phyloP scores from a whole-genome alignment of 176 grass and related monocot species.

The Stipa capillata region DNA sequence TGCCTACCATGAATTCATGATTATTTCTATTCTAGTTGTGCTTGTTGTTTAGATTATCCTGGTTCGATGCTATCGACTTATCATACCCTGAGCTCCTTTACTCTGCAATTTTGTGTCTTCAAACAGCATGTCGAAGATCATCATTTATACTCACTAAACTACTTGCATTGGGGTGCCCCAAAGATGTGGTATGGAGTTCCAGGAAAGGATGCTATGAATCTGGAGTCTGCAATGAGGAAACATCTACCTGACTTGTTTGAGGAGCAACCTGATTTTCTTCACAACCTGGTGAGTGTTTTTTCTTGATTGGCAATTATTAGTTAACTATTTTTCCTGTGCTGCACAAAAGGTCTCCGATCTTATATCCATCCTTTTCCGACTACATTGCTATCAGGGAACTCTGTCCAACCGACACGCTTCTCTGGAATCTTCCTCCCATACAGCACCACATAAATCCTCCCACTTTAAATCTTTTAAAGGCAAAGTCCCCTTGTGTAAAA shows the following conservation, averaged over 20 bases:
- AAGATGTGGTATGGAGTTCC: slow-evolving; percentile 96
- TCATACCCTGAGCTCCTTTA: slow-evolving; percentile 9
- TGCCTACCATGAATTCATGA: neutral
- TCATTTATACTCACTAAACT: slow-evolving; percentile 94
- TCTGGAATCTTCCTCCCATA: neutral
- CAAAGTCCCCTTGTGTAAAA: neutral
- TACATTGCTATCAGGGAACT: neutral
- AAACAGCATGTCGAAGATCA: slow-evolving; percentile 94
- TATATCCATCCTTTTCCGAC: neutral
- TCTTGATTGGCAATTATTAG: neutral
- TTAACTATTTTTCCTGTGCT: neutral
- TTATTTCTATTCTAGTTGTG: slow-evolving; percentile 2
- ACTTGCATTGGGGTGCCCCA: slow-evolving; percentile 88
- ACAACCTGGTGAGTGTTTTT: slow-evolving; percentile 69
- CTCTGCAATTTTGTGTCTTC: neutral
- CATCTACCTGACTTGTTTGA: slow-evolving; percentile 78
- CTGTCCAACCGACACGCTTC: neutral
- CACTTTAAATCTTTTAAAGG: neutral
- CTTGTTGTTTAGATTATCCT: neutral
- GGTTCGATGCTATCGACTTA: neutral
- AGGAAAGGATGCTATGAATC: slow-evolving; percentile 67
- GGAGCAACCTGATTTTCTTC: slow-evolving; percentile 95
- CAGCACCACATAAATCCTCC: neutral
- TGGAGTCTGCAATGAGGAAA: slow-evolving; percentile 89
- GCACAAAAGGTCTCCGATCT: neutral